Evolutionary conservation across 176 grass and related monocot species (phyloP).

Genomic region (Echinochloa phyllopogon): DNA sequence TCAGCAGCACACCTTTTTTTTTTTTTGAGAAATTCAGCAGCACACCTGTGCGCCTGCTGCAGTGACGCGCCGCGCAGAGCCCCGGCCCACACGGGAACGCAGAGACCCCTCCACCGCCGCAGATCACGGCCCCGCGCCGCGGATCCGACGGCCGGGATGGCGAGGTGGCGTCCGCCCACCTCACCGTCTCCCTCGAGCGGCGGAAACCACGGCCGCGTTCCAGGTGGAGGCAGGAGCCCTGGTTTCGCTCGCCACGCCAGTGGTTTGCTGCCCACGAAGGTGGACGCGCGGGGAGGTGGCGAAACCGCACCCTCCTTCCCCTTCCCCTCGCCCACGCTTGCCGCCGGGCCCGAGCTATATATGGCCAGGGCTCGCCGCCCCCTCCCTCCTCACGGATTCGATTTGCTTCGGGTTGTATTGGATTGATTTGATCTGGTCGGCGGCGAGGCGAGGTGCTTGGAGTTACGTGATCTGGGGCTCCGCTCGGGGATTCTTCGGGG

Average conservation of each 20-base stretch:
- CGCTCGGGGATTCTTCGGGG: background rate
- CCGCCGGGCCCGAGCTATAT: slow-evolving; percentile 11
- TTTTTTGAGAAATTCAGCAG: background rate
- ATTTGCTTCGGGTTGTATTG: background rate
- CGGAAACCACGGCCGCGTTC: slow-evolving; percentile 38
- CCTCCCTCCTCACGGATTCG: background rate
- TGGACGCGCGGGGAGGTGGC: background rate
- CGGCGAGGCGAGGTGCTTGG: background rate
- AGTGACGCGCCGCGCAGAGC: background rate
- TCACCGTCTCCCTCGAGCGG: background rate
- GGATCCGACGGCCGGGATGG: background rate
- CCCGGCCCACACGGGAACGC: background rate
- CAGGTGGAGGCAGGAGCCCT: slow-evolving; percentile 37
- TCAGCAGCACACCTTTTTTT: too few relatives aligned
- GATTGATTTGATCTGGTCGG: background rate
- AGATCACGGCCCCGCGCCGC: background rate
- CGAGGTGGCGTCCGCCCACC: background rate
- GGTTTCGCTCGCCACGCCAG: slow-evolving; percentile 38
- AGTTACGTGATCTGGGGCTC: background rate
- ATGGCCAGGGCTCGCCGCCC: background rate
- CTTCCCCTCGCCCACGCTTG: background rate
- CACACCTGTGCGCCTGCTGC: background rate
- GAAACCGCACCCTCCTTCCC: slow-evolving; percentile 14
- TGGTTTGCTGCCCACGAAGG: slow-evolving; percentile 46
- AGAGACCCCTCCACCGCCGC: background rate